phyloP scores from a whole-genome alignment of 176 grass and related monocot species.

The Avena sativa region DNA sequence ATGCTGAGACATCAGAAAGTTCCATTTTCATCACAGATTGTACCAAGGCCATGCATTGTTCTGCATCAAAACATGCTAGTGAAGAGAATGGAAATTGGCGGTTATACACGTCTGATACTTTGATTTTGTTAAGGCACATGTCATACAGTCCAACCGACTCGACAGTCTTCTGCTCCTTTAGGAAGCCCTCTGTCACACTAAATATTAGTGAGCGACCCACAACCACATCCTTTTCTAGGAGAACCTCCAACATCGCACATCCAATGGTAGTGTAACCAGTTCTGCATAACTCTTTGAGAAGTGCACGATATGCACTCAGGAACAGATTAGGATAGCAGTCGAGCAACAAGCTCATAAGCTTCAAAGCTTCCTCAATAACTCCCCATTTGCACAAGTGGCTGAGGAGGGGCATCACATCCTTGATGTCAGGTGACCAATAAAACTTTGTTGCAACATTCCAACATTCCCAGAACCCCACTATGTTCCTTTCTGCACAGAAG shows the following conservation, averaged over 20 bases:
- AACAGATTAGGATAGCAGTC: constrained; percentile 49
- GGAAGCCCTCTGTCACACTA: constrained; percentile 76
- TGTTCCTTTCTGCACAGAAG: constrained; percentile 73
- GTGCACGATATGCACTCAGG: constrained; percentile 49
- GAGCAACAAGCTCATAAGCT: constrained; percentile 56
- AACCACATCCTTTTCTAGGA: constrained; percentile 61
- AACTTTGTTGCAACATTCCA: constrained; percentile 61
- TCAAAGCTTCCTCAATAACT: constrained; percentile 72
- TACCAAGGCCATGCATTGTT: constrained; percentile 59
- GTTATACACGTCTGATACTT: constrained; percentile 27
- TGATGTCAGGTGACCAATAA: constrained; percentile 66
- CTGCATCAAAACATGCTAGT: constrained; percentile 56
- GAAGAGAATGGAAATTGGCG: constrained; percentile 44
- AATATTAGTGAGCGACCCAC: constrained; percentile 51
- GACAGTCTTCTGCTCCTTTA: constrained; percentile 68
- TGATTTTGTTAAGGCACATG: constrained; percentile 61
- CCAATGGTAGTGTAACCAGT: constrained; percentile 75
- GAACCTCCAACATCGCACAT: constrained; percentile 78
- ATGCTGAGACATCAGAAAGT: constrained; percentile 35
- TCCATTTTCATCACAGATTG: constrained; percentile 45
- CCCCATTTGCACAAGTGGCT: constrained; percentile 74
- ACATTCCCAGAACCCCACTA: constrained; percentile 71
- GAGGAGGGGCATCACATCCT: constrained; percentile 50
- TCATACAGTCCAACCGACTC: constrained; percentile 80
- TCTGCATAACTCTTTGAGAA: constrained; percentile 74